phyloP scores from a whole-genome alignment of 2,329 filamentous ascomycete genomes.

The Hortaea sp. region DNA sequence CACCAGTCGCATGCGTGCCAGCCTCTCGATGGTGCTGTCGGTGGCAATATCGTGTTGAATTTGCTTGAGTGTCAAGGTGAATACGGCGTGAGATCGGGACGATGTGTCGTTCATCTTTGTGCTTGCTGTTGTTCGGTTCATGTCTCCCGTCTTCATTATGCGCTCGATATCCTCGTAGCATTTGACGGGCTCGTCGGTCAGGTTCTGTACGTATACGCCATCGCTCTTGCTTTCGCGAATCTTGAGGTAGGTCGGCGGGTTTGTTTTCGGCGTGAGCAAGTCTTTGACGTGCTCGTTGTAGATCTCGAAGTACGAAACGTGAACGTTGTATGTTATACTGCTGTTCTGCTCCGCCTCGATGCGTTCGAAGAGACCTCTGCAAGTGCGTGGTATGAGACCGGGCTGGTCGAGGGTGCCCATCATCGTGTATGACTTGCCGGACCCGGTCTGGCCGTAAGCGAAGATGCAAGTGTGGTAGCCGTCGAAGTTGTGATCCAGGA shows the following conservation, averaged over 20 bases:
- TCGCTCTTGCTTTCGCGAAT: slow-evolving; percentile 92
- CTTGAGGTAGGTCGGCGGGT: slow-evolving; percentile 84
- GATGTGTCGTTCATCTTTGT: slow-evolving; percentile 99
- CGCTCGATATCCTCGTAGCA: slow-evolving; percentile 79
- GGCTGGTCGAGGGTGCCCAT: slow-evolving; percentile 83
- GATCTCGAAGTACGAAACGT: slow-evolving; percentile 97
- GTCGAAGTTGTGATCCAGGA: slow-evolving; percentile 97
- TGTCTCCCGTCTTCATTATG: slow-evolving; percentile 82
- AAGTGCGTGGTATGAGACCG: slow-evolving; percentile 88
- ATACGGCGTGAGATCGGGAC: slow-evolving; percentile 91
- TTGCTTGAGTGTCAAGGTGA: slow-evolving; percentile 95
- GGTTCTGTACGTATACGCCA: slow-evolving; percentile 91
- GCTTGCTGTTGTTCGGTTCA: slow-evolving; percentile 76
- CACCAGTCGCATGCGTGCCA: slow-evolving; percentile 85
- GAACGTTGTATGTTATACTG: slow-evolving; percentile 92
- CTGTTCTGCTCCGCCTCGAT: slow-evolving; percentile 78
- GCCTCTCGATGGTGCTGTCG: slow-evolving; percentile 94
- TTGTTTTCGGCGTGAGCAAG: slow-evolving; percentile 69
- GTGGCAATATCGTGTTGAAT: slow-evolving; percentile 95
- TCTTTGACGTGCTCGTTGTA: slow-evolving; percentile 99
- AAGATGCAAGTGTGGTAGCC: slow-evolving; percentile 99
- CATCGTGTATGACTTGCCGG: slow-evolving; percentile 96
- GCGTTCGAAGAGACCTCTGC: slow-evolving; percentile 88
- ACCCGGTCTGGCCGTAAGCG: slow-evolving; percentile 94
- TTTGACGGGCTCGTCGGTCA: slow-evolving; percentile 86